Base-by-base conservation (phyloP, 441 rosid genomes). In the Adansonia gregorii region DNA sequence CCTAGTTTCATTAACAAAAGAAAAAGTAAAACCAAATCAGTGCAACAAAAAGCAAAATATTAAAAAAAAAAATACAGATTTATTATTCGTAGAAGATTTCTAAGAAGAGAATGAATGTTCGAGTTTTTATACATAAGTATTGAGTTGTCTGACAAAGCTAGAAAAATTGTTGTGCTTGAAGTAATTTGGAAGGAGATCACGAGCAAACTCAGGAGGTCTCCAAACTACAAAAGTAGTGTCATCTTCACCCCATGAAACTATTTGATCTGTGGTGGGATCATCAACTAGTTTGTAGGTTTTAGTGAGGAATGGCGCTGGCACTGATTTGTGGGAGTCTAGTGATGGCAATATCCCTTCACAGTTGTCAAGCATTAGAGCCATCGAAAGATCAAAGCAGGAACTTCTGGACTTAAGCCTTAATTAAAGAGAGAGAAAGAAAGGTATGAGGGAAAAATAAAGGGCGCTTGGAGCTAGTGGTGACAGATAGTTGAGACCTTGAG, bases 141-240 rank as follows among this genome's bases (percentile, higher is more conserved):
- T 95, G 81, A 95, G 98, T 63, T 95, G 98, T 6, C 98, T 85
- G 85, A 95, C 98, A 69, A 94, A 94, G 83, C 95, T 90, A 52
- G 98, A 94, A 91, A 94, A 94, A 85, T 93, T 94, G 82, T 93
- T 94, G 82, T 94, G 97, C 85, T 94, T 93, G 88, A 94, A 94
- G 87, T 92, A 94, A 82, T 92, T 95, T n/a, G 98, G 98, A 6
- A 95, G 96, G 19, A 95, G 94, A 79, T 95, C 97, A 19, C 98
- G 89, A 54, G 98, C 94, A 56, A 95, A 95, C 86, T 93, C 98
- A 0, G 98, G 94, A 0, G 98, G 98, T 17, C 98, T 78, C 98
- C 98, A 95, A 52, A 95, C 98, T 19, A 93, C 87, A 60, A 95
- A 95, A 78, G 96, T 95, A 22, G 96, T 60, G 81, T 90, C 91